A percentile compares a stretch with the other conserved stretches of the same genome.
These are phyloP conservation scores for Ramalina intermedia DNA, from an alignment of 495 filamentous ascomycete genomes.

Conservation along the genomic window DNA sequence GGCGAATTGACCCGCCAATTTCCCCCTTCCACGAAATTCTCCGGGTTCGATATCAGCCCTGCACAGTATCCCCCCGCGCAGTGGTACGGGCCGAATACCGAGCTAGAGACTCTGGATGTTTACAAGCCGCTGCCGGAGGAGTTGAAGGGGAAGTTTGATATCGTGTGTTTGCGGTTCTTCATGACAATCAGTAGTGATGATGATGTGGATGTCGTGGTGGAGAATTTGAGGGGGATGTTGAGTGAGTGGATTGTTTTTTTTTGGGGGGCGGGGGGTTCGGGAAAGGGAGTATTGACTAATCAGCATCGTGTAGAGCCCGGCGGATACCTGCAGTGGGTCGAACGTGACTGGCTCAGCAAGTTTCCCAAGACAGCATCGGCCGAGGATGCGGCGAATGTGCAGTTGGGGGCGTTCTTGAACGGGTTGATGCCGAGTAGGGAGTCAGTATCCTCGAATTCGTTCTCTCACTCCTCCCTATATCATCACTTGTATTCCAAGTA, in stretches of 20 bases:
- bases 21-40: not conserved
- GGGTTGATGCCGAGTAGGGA: not conserved
- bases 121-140: constrained; percentile 2
- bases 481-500: not conserved
- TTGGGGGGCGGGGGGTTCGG: not conserved
- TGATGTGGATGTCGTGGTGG: not conserved
- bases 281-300: not conserved
- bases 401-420: constrained; percentile 1
- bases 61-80: not conserved
- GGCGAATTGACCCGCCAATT: not conserved
- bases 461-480: not conserved
- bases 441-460: not conserved
- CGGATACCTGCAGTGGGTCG: constrained; percentile 8
- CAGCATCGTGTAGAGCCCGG: not conserved
- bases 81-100: constrained; percentile 1
- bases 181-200: constrained; percentile 2
- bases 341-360: constrained; percentile 6
- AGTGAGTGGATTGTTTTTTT: constrained; percentile 2
- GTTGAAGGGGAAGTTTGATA: not conserved
- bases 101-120: constrained; percentile 3
- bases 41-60: constrained; percentile 4
- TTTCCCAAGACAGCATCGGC: not conserved
- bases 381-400: not conserved
- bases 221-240: constrained; percentile 4
- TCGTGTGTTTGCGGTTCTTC: constrained; percentile 4